phyloP scores from a whole-genome alignment of 306 rosid genomes.

The Lotus japonicus region DNA sequence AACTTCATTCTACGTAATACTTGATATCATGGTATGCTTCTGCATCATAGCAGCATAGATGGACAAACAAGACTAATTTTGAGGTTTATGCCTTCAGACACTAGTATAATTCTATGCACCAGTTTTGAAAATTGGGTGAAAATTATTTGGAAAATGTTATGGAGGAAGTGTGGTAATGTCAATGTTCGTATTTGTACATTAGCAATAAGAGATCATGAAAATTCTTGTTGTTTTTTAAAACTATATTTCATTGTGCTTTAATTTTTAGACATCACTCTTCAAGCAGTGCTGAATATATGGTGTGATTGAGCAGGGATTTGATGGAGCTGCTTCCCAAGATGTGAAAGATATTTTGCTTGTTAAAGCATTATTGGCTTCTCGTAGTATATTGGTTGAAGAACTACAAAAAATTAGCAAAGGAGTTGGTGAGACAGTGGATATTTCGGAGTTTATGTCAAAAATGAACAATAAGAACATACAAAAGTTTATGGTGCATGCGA shows the following conservation, averaged over 20 bases:
- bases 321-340: slow-evolving; percentile 36
- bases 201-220: background rate
- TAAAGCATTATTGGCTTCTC: slow-evolving; percentile 64
- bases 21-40: background rate
- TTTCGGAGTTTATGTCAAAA: slow-evolving; percentile 56
- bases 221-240: background rate
- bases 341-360: slow-evolving; percentile 41
- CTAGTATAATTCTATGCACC: background rate
- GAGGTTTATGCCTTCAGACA: background rate
- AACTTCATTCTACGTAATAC: too few relatives aligned
- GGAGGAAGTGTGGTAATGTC: background rate
- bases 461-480: slow-evolving; percentile 47
- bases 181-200: background rate
- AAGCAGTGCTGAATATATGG: slow-evolving; percentile 30
- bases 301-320: slow-evolving; percentile 39
- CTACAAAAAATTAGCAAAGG: slow-evolving; percentile 61
- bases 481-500: slow-evolving; percentile 34
- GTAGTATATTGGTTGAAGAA: slow-evolving; percentile 72
- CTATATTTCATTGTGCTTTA: background rate
- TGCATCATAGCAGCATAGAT: background rate
- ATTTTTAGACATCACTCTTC: slow-evolving; percentile 7
- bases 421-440: slow-evolving; percentile 49
- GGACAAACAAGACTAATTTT: background rate
- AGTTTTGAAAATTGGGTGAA: background rate
- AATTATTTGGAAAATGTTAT: background rate